Percentiles rank a stretch among this genome's conserved stretches.
phyloP scores from a whole-genome alignment of 331 rosid genomes.

The Pyrus hybrid region DNA sequence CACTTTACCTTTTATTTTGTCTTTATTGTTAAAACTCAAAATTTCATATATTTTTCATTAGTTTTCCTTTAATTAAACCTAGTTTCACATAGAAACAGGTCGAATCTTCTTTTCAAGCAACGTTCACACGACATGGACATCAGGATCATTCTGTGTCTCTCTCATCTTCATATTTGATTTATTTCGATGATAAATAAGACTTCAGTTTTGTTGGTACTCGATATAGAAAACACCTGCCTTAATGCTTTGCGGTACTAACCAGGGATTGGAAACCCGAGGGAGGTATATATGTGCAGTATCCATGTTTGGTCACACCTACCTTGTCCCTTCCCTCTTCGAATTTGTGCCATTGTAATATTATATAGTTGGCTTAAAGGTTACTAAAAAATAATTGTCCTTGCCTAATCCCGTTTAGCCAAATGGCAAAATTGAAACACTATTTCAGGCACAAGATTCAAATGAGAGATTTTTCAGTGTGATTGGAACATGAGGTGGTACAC shows the following conservation, averaged over 20 bases:
- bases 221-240: background rate
- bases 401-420: too few relatives aligned
- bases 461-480: too few relatives aligned
- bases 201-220: background rate
- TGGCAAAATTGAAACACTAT: background rate
- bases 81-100: background rate
- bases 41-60: too few relatives aligned
- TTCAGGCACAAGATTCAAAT: background rate
- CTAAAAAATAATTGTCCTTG: too few relatives aligned
- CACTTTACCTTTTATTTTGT: too few relatives aligned
- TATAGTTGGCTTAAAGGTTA: too few relatives aligned
- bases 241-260: background rate
- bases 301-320: too few relatives aligned
- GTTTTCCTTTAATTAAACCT: background rate
- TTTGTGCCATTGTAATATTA: too few relatives aligned
- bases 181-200: too few relatives aligned
- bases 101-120: background rate
- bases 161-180: background rate
- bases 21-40: too few relatives aligned
- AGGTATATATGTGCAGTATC: background rate
- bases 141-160: background rate
- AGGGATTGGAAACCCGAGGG: background rate
- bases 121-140: background rate
- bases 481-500: accelerated
- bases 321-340: too few relatives aligned